Percentiles rank a stretch among this genome's conserved stretches.
phyloP scores from a whole-genome alignment of 345 rosid genomes.

The Sisymbrium irio region DNA sequence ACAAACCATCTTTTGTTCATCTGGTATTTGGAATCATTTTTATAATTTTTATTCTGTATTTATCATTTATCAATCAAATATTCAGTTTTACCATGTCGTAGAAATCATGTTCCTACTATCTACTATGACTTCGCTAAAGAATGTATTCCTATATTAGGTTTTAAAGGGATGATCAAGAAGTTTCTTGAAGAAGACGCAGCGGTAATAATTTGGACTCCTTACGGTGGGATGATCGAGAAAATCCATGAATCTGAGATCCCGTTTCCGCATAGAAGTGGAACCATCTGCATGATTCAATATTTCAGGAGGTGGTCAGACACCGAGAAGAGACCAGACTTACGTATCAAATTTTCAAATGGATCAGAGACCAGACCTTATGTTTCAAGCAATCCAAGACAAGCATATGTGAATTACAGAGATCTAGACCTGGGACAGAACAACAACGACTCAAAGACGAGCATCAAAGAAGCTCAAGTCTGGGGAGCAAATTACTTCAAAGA shows the following conservation, averaged over 20 bases:
- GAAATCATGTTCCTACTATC: too few relatives aligned
- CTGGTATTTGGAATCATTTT: too few relatives aligned
- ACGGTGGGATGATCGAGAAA: constrained; percentile 56
- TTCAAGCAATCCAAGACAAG: constrained; percentile 46
- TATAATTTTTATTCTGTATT: too few relatives aligned
- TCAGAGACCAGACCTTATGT: constrained; percentile 49
- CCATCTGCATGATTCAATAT: constrained; percentile 44
- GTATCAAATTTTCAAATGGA: constrained; percentile 44
- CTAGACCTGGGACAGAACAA: constrained; percentile 56
- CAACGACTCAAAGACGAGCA: constrained; percentile 23
- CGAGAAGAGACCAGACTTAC: constrained; percentile 1
- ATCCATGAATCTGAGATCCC: constrained; percentile 48
- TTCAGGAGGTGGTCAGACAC: constrained; percentile 19
- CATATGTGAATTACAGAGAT: constrained; percentile 69
- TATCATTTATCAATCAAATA: too few relatives aligned
- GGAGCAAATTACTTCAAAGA: constrained; percentile 41
- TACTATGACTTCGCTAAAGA: constrained; percentile 45
- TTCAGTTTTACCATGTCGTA: too few relatives aligned
- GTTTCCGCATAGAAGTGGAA: constrained; percentile 59
- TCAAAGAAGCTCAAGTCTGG: constrained; percentile 43
- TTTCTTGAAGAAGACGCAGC: neutral
- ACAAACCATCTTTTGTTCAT: too few relatives aligned
- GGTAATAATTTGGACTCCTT: constrained; percentile 46
- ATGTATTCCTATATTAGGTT: neutral
- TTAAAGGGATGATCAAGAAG: constrained; percentile 3